These are phyloP conservation scores for Garcia nutans DNA, from an alignment of 345 rosid genomes.

Conservation along the genomic window DNA sequence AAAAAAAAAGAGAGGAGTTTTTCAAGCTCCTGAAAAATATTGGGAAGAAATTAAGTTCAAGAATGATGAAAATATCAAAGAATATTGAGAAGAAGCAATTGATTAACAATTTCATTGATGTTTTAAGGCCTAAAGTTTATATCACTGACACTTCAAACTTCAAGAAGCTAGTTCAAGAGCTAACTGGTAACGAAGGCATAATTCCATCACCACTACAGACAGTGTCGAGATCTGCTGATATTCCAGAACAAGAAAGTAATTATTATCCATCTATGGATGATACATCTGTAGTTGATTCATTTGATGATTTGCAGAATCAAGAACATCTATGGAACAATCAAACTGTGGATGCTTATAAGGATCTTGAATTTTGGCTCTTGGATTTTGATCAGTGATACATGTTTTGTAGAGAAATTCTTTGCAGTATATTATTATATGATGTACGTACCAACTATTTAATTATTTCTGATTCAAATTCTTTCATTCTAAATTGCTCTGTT, in stretches of 20 bases:
- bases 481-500: no score
- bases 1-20: no score
- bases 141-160: slow-evolving; percentile 47
- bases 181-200: slow-evolving; percentile 33
- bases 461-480: no score
- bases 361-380: slow-evolving; percentile 4
- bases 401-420: no score
- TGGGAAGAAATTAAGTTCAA: slow-evolving; percentile 37
- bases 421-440: no score
- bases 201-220: background rate
- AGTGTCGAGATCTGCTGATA: background rate
- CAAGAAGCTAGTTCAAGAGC: slow-evolving; percentile 49
- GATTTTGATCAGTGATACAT: background rate
- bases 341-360: background rate
- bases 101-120: slow-evolving; percentile 22
- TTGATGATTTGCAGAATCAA: background rate
- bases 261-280: background rate
- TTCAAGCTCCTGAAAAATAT: background rate
- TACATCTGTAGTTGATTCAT: background rate
- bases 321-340: background rate
- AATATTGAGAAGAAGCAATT: slow-evolving; percentile 16
- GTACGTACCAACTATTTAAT: no score
- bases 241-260: background rate
- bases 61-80: slow-evolving; percentile 29
- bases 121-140: slow-evolving; percentile 46